phyloP scores from a whole-genome alignment of 2,329 filamentous ascomycete genomes.

The Aureobasidium uvarum region DNA sequence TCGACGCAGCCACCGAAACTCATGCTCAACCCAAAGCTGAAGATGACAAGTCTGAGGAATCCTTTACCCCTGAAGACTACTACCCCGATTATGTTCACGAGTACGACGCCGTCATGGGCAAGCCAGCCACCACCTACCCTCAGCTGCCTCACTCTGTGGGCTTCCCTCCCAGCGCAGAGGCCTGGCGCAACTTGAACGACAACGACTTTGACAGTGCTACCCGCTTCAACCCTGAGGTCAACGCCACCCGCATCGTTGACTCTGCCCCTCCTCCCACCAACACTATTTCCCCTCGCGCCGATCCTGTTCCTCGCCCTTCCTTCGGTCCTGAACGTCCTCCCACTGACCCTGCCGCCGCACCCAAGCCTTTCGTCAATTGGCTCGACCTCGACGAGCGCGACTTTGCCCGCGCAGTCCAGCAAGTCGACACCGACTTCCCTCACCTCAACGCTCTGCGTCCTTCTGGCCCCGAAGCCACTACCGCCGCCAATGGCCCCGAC shows the following conservation, averaged over 20 bases:
- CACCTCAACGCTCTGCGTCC: background rate
- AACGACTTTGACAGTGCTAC: background rate
- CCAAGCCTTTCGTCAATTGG: background rate
- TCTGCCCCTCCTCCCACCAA: background rate
- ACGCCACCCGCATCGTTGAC: background rate
- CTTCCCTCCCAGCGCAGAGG: background rate
- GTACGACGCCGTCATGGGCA: background rate
- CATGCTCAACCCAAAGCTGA: background rate
- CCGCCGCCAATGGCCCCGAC: background rate
- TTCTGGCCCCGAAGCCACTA: background rate
- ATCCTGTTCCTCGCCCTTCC: background rate
- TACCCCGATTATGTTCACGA: background rate
- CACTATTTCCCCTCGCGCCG: background rate
- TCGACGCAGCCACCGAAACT: background rate
- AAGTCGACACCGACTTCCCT: background rate
- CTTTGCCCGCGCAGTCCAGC: background rate
- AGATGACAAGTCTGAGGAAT: background rate
- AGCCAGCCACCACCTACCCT: background rate
- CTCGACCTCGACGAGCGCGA: background rate
- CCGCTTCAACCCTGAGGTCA: background rate
- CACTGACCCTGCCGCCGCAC: background rate
- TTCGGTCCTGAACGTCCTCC: background rate
- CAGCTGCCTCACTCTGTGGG: background rate
- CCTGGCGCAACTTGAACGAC: background rate
- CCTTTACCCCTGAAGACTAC: background rate